A percentile compares a stretch with the other conserved stretches of the same genome.
phyloP scores from a whole-genome alignment of 1,284 basidiomycete species.

The Neonothopanus nambi region DNA sequence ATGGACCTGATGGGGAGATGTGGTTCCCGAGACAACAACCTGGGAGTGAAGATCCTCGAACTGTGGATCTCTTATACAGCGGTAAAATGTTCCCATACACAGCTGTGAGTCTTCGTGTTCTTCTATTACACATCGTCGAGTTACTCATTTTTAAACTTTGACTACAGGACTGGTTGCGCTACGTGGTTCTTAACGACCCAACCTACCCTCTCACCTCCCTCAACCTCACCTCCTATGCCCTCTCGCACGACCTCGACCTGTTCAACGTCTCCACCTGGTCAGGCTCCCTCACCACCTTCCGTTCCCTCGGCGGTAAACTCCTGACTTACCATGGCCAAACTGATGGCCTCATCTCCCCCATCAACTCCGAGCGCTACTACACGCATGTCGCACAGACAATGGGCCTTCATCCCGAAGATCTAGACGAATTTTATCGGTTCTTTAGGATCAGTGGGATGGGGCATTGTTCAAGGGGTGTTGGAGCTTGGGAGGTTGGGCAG shows the following conservation, averaged over 20 bases:
- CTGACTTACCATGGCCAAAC: slow-evolving; percentile 13
- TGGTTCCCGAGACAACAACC: slow-evolving; percentile 27
- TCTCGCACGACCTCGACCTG: slow-evolving; percentile 4
- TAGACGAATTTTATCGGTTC: slow-evolving; percentile 18
- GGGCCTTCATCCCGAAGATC: slow-evolving; percentile 1
- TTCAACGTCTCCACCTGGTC: slow-evolving; percentile 10
- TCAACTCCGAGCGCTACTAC: slow-evolving; percentile 17
- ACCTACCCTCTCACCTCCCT: not conserved
- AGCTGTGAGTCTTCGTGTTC: not conserved
- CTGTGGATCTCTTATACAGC: not conserved
- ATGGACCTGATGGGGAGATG: slow-evolving; percentile 29
- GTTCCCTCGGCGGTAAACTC: slow-evolving; percentile 5
- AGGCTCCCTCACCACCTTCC: slow-evolving; percentile 12
- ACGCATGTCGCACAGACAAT: slow-evolving; percentile 17
- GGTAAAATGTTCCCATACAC: slow-evolving; percentile 12
- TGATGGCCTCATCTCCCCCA: slow-evolving; percentile 10
- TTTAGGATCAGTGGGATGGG: slow-evolving; percentile 17
- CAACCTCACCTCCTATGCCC: not conserved
- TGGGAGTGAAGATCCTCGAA: slow-evolving; percentile 7
- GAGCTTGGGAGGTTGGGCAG: slow-evolving; percentile 15
- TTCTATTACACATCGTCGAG: not conserved
- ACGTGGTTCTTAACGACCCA: slow-evolving; percentile 5
- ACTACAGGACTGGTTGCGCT: slow-evolving; percentile 14
- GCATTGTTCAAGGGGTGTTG: slow-evolving; percentile 19
- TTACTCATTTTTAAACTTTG: not conserved